Evolutionary conservation across 768 basidiomycete species (phyloP).

Genomic region (Collybia sp.): DNA sequence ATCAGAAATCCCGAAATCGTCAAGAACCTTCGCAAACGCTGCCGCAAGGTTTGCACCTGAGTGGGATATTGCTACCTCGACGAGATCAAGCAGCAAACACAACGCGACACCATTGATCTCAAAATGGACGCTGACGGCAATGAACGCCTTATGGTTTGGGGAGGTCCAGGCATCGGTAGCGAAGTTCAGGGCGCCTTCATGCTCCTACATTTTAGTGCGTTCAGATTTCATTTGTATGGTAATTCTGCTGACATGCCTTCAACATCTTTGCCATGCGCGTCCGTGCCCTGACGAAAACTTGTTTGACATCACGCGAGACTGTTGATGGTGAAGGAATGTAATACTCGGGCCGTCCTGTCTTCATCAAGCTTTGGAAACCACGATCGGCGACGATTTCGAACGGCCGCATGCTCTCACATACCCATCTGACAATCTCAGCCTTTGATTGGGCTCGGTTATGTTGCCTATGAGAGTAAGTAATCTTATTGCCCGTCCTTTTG

Average conservation of each 20-base stretch:
- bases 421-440: slow-evolving; percentile 29
- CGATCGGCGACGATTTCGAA: slow-evolving; percentile 27
- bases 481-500: slow-evolving; percentile 18
- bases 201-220: slow-evolving; percentile 6
- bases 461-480: slow-evolving; percentile 22
- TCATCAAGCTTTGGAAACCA: slow-evolving; percentile 25
- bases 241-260: slow-evolving; percentile 8
- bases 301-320: too few relatives aligned
- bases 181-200: slow-evolving; percentile 16
- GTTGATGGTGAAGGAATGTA: slow-evolving; percentile 26
- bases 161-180: slow-evolving; percentile 23
- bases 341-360: slow-evolving; percentile 20
- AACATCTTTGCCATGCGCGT: slow-evolving; percentile 20
- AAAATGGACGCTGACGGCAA: slow-evolving; percentile 17
- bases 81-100: slow-evolving; percentile 15
- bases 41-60: slow-evolving; percentile 25
- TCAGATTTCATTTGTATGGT: neutral
- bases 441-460: slow-evolving; percentile 16
- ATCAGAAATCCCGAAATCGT: slow-evolving; percentile 26
- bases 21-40: slow-evolving; percentile 25
- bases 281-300: slow-evolving; percentile 16
- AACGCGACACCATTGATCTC: slow-evolving; percentile 11
- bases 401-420: too few relatives aligned
- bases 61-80: slow-evolving; percentile 32
- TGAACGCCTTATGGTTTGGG: slow-evolving; percentile 17